Percentiles rank a stretch among this genome's conserved stretches.
These are phyloP conservation scores for Hymenoscyphus occultus DNA, from an alignment of 2,329 filamentous ascomycete genomes.

Conservation along the genomic window DNA sequence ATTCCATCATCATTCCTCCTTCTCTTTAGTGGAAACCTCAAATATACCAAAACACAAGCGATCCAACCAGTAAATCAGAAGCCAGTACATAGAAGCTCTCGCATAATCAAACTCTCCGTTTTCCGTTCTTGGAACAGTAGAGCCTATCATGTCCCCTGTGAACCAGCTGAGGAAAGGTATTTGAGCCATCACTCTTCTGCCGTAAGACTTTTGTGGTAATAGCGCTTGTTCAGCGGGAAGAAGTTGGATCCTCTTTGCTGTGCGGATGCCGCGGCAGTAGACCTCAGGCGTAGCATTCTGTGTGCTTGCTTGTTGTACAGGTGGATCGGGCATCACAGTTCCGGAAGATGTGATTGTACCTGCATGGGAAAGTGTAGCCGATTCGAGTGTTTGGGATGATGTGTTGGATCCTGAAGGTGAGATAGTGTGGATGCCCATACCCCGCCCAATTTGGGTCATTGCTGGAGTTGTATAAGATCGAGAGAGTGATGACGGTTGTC, in stretches of 20 bases:
- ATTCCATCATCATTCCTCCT: not conserved
- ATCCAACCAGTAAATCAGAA: slow-evolving; percentile 62
- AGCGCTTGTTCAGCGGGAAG: slow-evolving; percentile 69
- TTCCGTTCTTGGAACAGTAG: slow-evolving; percentile 69
- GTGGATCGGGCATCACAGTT: slow-evolving; percentile 26
- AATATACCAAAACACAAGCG: slow-evolving; percentile 18
- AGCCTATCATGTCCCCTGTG: slow-evolving; percentile 68
- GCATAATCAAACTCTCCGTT: slow-evolving; percentile 76
- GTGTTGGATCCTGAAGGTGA: slow-evolving; percentile 32
- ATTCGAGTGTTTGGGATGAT: slow-evolving; percentile 57
- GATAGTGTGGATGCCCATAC: slow-evolving; percentile 21
- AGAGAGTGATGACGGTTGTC: slow-evolving; percentile 25
- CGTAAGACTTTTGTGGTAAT: slow-evolving; percentile 63
- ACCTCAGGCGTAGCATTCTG: slow-evolving; percentile 37
- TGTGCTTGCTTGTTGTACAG: slow-evolving; percentile 40
- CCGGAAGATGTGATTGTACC: slow-evolving; percentile 25
- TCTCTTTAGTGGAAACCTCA: slow-evolving; percentile 4
- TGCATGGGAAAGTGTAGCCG: slow-evolving; percentile 46
- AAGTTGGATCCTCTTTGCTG: slow-evolving; percentile 61
- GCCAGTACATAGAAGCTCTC: slow-evolving; percentile 64
- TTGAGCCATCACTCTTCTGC: slow-evolving; percentile 60
- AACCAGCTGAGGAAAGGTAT: slow-evolving; percentile 73
- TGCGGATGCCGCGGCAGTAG: slow-evolving; percentile 63
- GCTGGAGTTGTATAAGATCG: slow-evolving; percentile 31
- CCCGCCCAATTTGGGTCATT: slow-evolving; percentile 32